These are phyloP conservation scores for Biscogniauxia sp. DNA, from an alignment of 2,329 filamentous ascomycete species.

Conservation along the genomic window DNA sequence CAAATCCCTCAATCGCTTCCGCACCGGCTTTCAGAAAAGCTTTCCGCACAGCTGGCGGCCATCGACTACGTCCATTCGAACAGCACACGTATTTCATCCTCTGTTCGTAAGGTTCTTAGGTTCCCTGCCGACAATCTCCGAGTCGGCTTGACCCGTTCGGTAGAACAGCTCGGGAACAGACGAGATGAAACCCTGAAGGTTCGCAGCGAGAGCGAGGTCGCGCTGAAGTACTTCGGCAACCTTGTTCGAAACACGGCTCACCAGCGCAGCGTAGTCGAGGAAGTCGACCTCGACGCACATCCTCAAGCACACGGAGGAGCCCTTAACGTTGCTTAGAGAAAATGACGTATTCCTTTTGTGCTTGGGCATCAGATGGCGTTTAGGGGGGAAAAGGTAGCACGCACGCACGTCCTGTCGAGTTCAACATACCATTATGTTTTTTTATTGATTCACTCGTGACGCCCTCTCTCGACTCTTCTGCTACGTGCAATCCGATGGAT, in stretches of 20 bases:
- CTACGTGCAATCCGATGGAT: background rate
- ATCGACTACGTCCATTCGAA: constrained; percentile 95
- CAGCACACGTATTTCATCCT: constrained; percentile 75
- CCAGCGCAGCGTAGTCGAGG: constrained; percentile 49
- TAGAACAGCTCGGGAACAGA: constrained; percentile 77
- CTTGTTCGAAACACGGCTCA: constrained; percentile 65
- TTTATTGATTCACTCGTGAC: background rate
- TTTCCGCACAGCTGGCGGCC: constrained; percentile 72
- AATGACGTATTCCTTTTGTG: constrained; percentile 7
- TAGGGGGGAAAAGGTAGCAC: background rate
- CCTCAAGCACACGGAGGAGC: constrained; percentile 33
- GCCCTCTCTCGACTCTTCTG: background rate
- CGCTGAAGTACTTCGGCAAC: constrained; percentile 86
- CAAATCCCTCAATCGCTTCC: constrained; percentile 90
- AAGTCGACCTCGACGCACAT: constrained; percentile 54
- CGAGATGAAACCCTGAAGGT: constrained; percentile 82
- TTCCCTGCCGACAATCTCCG: constrained; percentile 84
- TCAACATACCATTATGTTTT: background rate
- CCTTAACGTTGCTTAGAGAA: constrained; percentile 3
- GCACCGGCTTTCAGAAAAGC: constrained; percentile 78
- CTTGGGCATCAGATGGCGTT: constrained; percentile 16
- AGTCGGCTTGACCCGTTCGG: constrained; percentile 75
- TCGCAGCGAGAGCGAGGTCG: constrained; percentile 79
- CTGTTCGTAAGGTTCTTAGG: constrained; percentile 85
- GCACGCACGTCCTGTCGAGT: background rate